A percentile compares a stretch with the other conserved stretches of the same genome.
phyloP scores from a whole-genome alignment of 2,329 filamentous ascomycete genomes.

The Diplodia corticola region DNA sequence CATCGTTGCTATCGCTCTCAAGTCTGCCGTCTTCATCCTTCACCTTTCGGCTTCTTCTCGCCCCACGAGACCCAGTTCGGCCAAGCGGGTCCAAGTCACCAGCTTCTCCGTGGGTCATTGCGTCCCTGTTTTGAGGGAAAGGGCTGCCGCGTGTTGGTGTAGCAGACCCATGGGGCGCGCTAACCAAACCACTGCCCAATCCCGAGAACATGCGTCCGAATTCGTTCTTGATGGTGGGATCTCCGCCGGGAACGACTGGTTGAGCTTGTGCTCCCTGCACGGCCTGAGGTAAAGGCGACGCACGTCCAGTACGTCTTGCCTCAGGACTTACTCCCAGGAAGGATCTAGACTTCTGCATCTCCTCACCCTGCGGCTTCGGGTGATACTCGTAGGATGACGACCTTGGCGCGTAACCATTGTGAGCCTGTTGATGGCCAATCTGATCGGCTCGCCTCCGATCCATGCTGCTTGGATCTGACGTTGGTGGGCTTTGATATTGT shows the following conservation, averaged over 20 bases:
- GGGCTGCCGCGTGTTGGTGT: conserved; percentile 58
- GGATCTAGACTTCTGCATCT: conserved; percentile 62
- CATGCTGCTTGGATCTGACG: conserved; percentile 39
- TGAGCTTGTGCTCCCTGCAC: conserved; percentile 89
- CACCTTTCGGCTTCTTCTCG: conserved; percentile 56
- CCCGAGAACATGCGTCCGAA: conserved; percentile 94
- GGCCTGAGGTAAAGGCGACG: conserved; percentile 87
- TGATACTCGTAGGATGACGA: conserved; percentile 40
- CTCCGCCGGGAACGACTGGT: conserved; percentile 73
- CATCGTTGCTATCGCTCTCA: conserved; percentile 66
- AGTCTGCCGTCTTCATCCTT: conserved; percentile 72
- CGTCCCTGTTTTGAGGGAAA: conserved; percentile 37
- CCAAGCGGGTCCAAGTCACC: conserved; percentile 33
- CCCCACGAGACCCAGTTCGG: conserved; percentile 41
- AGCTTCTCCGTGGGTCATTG: conserved; percentile 31
- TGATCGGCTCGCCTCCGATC: conserved; percentile 39
- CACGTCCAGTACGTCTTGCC: conserved; percentile 76
- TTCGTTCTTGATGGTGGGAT: conserved; percentile 90
- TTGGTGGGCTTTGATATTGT: conserved; percentile 42
- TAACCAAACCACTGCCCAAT: conserved; percentile 71
- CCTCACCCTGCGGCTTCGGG: conserved; percentile 49
- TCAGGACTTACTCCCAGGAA: conserved; percentile 73
- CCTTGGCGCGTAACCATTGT: conserved; percentile 32
- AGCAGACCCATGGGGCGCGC: conserved; percentile 53
- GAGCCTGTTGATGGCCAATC: conserved; percentile 38